phyloP scores from a whole-genome alignment of 177 flowering plant species.

The Telopea speciosissima region DNA sequence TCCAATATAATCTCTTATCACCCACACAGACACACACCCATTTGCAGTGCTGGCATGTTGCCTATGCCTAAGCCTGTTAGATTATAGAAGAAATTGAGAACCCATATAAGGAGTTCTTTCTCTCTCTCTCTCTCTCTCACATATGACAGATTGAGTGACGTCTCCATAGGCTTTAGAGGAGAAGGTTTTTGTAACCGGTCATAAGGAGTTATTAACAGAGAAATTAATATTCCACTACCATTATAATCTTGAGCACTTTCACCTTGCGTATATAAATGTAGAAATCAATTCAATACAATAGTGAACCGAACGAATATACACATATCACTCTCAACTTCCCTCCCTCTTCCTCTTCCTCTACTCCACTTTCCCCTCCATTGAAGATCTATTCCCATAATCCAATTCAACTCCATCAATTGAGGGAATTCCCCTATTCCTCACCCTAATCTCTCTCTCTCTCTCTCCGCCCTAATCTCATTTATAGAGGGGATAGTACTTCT shows the following conservation, averaged over 20 bases:
- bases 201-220: neutral
- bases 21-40: no score
- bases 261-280: neutral
- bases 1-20: no score
- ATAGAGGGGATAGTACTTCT: neutral
- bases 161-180: no score
- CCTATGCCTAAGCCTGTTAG: no score
- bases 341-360: conserved; percentile 16
- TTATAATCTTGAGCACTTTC: neutral
- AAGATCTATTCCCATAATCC: conserved; percentile 10
- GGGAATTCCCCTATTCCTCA: neutral
- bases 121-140: accelerated
- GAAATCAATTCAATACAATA: neutral
- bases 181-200: no score
- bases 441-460: neutral
- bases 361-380: conserved; percentile 25
- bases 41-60: no score
- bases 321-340: neutral
- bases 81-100: no score
- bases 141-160: no score
- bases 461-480: neutral
- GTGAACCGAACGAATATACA: neutral
- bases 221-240: neutral
- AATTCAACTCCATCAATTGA: conserved; percentile 18
- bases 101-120: no score